Evolutionary conservation across 1,139 yeast genomes (phyloP).

Genomic region (Hansenula sp.): DNA sequence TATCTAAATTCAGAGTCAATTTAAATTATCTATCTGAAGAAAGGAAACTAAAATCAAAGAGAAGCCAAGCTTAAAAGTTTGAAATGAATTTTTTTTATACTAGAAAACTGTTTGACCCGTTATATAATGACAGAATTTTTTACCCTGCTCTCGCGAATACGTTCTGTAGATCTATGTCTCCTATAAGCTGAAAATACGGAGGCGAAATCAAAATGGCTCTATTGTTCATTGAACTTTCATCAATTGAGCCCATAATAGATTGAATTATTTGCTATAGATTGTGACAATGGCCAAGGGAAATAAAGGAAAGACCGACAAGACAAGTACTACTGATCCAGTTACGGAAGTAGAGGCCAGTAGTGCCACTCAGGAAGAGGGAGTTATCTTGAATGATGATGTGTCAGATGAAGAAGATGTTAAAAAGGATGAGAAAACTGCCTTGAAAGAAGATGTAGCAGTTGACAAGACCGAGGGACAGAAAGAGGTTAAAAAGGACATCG

Average conservation of each 20-base stretch:
- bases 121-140: background rate
- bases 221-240: background rate
- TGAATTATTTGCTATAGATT: background rate
- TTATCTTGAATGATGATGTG: background rate
- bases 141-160: background rate
- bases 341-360: background rate
- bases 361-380: background rate
- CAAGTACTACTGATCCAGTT: conserved; percentile 1
- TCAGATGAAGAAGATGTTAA: conserved; percentile 4
- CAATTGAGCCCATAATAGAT: background rate
- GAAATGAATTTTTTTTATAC: background rate
- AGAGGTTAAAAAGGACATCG: background rate
- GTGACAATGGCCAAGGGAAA: conserved; percentile 6
- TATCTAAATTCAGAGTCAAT: conserved; percentile 50
- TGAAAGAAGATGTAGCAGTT: background rate
- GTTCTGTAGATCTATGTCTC: background rate
- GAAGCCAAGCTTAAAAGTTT: background rate
- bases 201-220: background rate
- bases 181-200: too few relatives aligned
- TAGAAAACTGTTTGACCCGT: background rate
- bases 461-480: conserved; percentile 6
- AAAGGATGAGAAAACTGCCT: conserved; percentile 1
- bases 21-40: conserved; percentile 22
- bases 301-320: conserved; percentile 7
- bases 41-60: conserved; percentile 7